phyloP scores from a whole-genome alignment of 1,284 basidiomycete genomes.

The Cutaneotrichosporon cavernicola region DNA sequence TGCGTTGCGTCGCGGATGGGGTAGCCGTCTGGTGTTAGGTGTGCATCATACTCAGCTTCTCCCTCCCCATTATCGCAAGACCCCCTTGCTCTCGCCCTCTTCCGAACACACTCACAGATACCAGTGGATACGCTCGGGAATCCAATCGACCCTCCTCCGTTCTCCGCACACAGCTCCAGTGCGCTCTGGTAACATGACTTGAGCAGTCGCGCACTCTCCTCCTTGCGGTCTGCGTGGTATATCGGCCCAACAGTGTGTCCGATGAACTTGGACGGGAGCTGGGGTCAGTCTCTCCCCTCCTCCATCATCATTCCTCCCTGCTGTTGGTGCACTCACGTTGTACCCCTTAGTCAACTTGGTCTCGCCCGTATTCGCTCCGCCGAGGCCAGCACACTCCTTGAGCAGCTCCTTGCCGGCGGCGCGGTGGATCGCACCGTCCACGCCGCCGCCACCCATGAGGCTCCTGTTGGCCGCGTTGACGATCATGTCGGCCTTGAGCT shows the following conservation, averaged over 20 bases:
- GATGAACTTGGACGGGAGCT: conserved; percentile 63
- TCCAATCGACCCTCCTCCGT: conserved; percentile 67
- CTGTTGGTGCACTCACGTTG: conserved; percentile 33
- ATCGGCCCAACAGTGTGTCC: conserved; percentile 91
- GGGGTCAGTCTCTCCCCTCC: background rate
- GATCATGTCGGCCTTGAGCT: conserved; percentile 63
- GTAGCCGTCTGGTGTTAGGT: conserved; percentile 45
- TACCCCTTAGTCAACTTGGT: conserved; percentile 53
- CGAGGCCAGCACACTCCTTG: conserved; percentile 66
- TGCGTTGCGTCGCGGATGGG: conserved; percentile 49
- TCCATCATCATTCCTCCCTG: background rate
- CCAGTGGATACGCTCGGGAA: conserved; percentile 41
- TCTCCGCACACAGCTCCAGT: conserved; percentile 63
- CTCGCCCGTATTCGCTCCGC: conserved; percentile 77
- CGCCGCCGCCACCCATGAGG: conserved; percentile 64
- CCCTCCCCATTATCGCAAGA: background rate
- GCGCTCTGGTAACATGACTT: conserved; percentile 70
- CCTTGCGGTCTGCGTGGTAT: conserved; percentile 58
- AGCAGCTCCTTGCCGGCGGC: conserved; percentile 75
- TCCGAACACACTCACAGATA: conserved; percentile 43
- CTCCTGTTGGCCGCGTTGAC: conserved; percentile 83
- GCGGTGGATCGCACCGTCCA: conserved; percentile 60
- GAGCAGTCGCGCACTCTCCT: conserved; percentile 61
- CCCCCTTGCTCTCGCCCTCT: too few species aligned
- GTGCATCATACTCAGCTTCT: background rate